A percentile compares a stretch with the other conserved stretches of the same genome.
These are phyloP conservation scores for Leccinum fibrillosum DNA, from an alignment of 768 basidiomycete genomes.

Conservation along the genomic window DNA sequence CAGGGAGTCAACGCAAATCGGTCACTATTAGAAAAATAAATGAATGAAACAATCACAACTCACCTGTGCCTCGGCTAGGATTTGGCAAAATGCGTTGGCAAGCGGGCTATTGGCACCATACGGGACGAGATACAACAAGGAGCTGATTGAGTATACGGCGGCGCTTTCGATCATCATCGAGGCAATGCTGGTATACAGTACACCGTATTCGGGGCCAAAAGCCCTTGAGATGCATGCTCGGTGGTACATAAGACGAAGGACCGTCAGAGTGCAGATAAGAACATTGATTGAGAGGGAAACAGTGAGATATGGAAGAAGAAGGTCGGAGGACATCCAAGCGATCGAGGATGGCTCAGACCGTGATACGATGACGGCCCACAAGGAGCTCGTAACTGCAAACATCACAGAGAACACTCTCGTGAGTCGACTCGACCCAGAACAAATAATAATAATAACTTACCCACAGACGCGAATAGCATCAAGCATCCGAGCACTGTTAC, in stretches of 20 bases:
- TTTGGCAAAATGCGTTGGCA: conserved; percentile 27
- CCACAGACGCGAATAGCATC: conserved; percentile 25
- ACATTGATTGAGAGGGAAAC: too few species aligned
- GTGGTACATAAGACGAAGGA: too few species aligned
- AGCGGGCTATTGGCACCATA: conserved; percentile 21
- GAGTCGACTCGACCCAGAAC: background rate
- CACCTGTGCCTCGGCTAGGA: conserved; percentile 31
- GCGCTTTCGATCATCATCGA: conserved; percentile 35
- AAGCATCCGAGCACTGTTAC: conserved; percentile 17
- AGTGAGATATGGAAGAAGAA: conserved; percentile 8
- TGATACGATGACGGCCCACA: conserved; percentile 30
- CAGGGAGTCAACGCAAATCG: background rate
- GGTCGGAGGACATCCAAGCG: conserved; percentile 30
- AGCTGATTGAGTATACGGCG: conserved; percentile 30
- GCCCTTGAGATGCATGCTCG: too few species aligned
- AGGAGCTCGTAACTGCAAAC: conserved; percentile 24
- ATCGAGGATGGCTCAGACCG: conserved; percentile 14
- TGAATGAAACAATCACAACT: background rate
- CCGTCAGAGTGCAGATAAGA: too few species aligned
- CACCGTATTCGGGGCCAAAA: background rate
- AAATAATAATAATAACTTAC: conserved; percentile 6
- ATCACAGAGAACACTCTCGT: background rate
- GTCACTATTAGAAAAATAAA: background rate
- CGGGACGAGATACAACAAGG: conserved; percentile 32
- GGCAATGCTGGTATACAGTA: conserved; percentile 30